Evolutionary conservation across 1,284 basidiomycete genomes (phyloP).

Genomic region (Pulveroboletus sp.): DNA sequence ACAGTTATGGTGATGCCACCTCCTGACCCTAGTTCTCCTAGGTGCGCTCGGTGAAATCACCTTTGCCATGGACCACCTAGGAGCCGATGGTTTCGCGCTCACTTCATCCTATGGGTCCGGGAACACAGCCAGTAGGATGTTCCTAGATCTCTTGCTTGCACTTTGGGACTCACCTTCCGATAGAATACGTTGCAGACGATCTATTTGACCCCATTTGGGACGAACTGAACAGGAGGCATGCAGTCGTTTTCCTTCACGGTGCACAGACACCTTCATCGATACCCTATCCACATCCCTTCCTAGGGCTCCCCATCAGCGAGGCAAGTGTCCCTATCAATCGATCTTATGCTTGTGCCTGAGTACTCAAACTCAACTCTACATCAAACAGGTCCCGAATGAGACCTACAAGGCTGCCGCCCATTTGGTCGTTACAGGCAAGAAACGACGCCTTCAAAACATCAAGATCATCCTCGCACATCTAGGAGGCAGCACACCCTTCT

Average conservation of each 20-base stretch:
- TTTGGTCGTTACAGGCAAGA: slow-evolving; percentile 65
- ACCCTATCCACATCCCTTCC: slow-evolving; percentile 54
- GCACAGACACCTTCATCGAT: slow-evolving; percentile 59
- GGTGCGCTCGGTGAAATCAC: slow-evolving; percentile 54
- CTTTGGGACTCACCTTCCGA: slow-evolving; percentile 7
- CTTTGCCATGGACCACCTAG: slow-evolving; percentile 53
- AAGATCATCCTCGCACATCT: slow-evolving; percentile 68
- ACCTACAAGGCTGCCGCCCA: slow-evolving; percentile 76
- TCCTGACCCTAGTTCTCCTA: slow-evolving; percentile 23
- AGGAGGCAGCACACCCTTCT: slow-evolving; percentile 57
- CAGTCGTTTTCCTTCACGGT: slow-evolving; percentile 68
- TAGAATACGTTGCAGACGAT: slow-evolving; percentile 64
- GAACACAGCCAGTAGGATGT: slow-evolving; percentile 38
- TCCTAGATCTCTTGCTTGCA: neutral
- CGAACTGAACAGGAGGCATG: slow-evolving; percentile 52
- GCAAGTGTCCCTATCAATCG: slow-evolving; percentile 33
- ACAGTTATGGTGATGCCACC: neutral
- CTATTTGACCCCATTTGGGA: slow-evolving; percentile 61
- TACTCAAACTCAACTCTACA: slow-evolving; percentile 15
- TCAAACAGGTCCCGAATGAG: slow-evolving; percentile 65
- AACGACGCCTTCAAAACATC: slow-evolving; percentile 52
- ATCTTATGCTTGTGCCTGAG: slow-evolving; percentile 2
- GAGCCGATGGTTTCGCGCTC: slow-evolving; percentile 58
- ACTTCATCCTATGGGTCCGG: slow-evolving; percentile 60
- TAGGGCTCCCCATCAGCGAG: slow-evolving; percentile 68